Base-by-base conservation (phyloP, 345 rosid genomes). In the Aegle marmelos region DNA sequence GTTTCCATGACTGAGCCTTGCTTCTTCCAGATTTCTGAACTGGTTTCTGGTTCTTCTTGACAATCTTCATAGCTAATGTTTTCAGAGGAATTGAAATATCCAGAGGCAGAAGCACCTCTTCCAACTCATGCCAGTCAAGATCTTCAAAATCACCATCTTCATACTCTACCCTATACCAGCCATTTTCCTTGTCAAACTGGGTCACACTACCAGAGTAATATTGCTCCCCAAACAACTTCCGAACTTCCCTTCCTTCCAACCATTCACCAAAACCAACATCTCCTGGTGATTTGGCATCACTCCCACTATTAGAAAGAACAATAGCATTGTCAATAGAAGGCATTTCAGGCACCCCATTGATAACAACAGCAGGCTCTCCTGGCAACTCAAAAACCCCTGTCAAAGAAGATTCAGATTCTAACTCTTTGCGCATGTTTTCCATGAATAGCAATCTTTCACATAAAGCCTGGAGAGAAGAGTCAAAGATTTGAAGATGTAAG, bases 61-160 rank as follows among this genome's bases (percentile, higher is more conserved):
- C 48, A 73, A 90, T 68, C 78, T 82, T 87, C 81, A 86, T 72
- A 2, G 95, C 93, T 73, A 91, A 41, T 6, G 94, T 78, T 77
- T 91, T 93, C 77, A 95, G 53, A 1, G 98, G 90, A 48, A 88
- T 60, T 9, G 89, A 81, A 74, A 93, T 87, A 70, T 95, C 97
- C 75, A 93, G 78, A 72, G 97, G 97, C 56, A 86, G 13, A 75
- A 95, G 88, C 41, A 92, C 83, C 28, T 83, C 85, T 78, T 95
- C 89, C 75, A 93, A 78, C 82, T 93, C 98, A 30, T 56, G 72
- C 96, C 94, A 92, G 41, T 91, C 94, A 45, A 92, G 93, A 79
- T 95, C 97, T 86, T 95, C 98, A 30, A 80, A 87, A 73, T 95
- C 97, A 1, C 94, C 98, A 75, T 95, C 99, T 77, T 91, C 96